Evolutionary conservation across 1,139 yeast genomes (phyloP).

Genomic region (Kluyveromyces sp.): DNA sequence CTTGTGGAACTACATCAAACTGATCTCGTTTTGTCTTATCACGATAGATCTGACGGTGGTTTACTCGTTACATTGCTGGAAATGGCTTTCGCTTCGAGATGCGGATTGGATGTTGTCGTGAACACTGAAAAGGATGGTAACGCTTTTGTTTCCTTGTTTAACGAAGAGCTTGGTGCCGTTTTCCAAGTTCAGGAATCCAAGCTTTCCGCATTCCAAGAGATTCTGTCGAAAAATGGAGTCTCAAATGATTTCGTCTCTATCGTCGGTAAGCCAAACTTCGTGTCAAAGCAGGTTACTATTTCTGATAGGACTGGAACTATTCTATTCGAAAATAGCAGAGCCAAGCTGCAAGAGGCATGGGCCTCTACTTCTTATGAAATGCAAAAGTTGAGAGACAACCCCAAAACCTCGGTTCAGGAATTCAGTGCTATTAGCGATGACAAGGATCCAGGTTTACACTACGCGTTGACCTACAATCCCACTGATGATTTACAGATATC

Average conservation of each 20-base stretch:
- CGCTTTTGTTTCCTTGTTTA: conserved; percentile 56
- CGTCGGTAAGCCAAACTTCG: conserved; percentile 61
- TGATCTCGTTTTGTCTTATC: conserved; percentile 74
- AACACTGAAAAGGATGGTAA: conserved; percentile 30
- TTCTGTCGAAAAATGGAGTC: conserved; percentile 55
- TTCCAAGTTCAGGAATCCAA: conserved; percentile 69
- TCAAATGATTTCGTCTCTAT: conserved; percentile 47
- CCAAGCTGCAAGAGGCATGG: conserved; percentile 77
- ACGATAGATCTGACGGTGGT: conserved; percentile 98
- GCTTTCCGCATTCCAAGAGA: conserved; percentile 45
- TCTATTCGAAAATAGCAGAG: conserved; percentile 50
- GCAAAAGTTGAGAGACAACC: conserved; percentile 92
- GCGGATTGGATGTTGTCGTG: conserved; percentile 55
- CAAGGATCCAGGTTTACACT: conserved; percentile 83
- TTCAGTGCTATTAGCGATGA: conserved; percentile 67
- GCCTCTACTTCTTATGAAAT: conserved; percentile 80
- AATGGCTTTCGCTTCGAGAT: conserved; percentile 96
- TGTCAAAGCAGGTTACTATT: conserved; percentile 45
- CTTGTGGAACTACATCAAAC: conserved; percentile 63
- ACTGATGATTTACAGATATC: conserved; percentile 37
- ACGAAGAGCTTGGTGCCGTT: conserved; percentile 93
- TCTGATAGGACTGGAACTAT: conserved; percentile 42
- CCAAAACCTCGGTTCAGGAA: conserved; percentile 83
- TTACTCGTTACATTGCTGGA: conserved; percentile 75
- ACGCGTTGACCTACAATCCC: conserved; percentile 65